Conservation (phyloP, 306 rosid genomes). For the Rubus idaeus region DNA sequence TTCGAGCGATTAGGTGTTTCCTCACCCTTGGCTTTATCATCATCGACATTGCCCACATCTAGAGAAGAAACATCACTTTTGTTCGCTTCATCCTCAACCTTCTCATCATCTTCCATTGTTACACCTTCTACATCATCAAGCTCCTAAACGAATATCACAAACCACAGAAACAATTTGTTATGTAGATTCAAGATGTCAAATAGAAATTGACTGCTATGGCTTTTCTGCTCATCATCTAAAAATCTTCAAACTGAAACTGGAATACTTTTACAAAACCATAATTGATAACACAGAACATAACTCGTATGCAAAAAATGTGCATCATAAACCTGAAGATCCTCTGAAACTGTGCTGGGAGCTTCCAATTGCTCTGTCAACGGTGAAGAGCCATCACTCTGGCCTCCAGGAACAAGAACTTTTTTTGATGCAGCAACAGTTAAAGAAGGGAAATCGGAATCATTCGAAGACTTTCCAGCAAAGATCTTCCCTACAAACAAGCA, state of each 20-base stretch:
- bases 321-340: constrained; percentile 62
- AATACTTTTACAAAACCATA: not conserved
- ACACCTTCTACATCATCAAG: constrained; percentile 42
- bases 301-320: not conserved
- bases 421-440: constrained; percentile 61
- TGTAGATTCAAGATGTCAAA: not conserved
- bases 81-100: constrained; percentile 32
- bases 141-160: constrained; percentile 38
- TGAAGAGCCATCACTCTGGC: constrained; percentile 48
- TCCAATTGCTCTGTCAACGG: constrained; percentile 54
- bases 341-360: constrained; percentile 41
- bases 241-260: not conserved
- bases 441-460: constrained; percentile 66
- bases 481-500: constrained; percentile 61
- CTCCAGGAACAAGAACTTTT: constrained; percentile 68
- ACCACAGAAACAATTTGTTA: constrained; percentile 17
- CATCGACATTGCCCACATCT: constrained; percentile 33
- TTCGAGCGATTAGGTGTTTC: constrained; percentile 38
- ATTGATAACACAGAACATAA: not conserved
- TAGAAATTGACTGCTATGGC: constrained; percentile 1
- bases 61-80: constrained; percentile 38
- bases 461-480: constrained; percentile 51
- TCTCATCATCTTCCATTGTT: constrained; percentile 45
- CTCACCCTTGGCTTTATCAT: constrained; percentile 37
- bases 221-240: not conserved